A percentile compares a stretch with the other conserved stretches of the same genome.
These are phyloP conservation scores for Naganishia friedmannii DNA, from an alignment of 768 basidiomycete species.

Conservation along the genomic window DNA sequence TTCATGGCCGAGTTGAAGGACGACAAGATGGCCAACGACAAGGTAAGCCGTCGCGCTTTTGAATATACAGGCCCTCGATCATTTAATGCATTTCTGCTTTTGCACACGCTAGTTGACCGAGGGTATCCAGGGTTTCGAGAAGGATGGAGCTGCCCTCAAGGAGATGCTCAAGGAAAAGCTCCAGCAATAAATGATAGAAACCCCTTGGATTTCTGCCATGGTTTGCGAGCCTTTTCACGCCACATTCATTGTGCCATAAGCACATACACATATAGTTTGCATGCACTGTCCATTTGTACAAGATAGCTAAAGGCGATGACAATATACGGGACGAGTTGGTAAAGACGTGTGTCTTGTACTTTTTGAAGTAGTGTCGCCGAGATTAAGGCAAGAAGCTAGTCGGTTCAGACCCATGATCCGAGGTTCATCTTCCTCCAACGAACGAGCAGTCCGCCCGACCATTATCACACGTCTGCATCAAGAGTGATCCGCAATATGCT, in stretches of 20 bases:
- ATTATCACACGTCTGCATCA: no score
- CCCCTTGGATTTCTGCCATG: neutral
- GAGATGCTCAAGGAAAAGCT: slow-evolving; percentile 65
- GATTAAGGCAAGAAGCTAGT: no score
- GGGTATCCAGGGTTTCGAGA: slow-evolving; percentile 97
- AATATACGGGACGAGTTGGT: slow-evolving; percentile 6
- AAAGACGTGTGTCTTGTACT: no score
- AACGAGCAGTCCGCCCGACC: no score
- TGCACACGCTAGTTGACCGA: slow-evolving; percentile 64
- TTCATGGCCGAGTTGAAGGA: slow-evolving; percentile 93
- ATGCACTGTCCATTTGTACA: slow-evolving; percentile 16
- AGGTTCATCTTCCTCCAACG: no score
- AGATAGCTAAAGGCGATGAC: slow-evolving; percentile 9
- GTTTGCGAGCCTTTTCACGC: neutral
- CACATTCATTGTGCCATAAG: neutral
- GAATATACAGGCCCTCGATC: no score
- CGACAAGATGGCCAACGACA: slow-evolving; percentile 97
- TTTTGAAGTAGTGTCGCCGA: no score
- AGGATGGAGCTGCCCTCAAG: slow-evolving; percentile 89
- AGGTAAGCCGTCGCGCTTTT: slow-evolving; percentile 48
- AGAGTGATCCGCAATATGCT: no score
- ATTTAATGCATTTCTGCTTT: slow-evolving; percentile 40
- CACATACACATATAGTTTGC: slow-evolving; percentile 10
- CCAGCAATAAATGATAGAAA: slow-evolving; percentile 10
- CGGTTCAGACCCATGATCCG: no score